A percentile compares a stretch with the other conserved stretches of the same genome.
phyloP scores from a whole-genome alignment of 2,329 filamentous ascomycete species.

The Hymenoscyphus occultus region DNA sequence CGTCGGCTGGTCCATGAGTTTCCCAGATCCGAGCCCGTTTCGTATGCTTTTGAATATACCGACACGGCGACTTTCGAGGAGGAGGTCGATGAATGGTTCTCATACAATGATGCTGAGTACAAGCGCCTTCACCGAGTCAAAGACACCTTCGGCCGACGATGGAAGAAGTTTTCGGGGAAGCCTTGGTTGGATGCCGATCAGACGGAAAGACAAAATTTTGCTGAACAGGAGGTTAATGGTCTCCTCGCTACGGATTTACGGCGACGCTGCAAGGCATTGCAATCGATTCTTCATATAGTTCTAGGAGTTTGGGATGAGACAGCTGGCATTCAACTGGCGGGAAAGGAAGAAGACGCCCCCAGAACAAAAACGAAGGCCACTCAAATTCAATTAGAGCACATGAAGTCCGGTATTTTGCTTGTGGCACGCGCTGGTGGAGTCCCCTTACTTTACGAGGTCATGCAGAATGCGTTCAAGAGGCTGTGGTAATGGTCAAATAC shows the following conservation, averaged over 20 bases:
- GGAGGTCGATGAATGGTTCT: slow-evolving; percentile 97
- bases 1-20: slow-evolving; percentile 71
- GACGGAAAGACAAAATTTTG: slow-evolving; percentile 54
- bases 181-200: slow-evolving; percentile 66
- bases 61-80: slow-evolving; percentile 74
- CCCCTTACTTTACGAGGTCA: slow-evolving; percentile 29
- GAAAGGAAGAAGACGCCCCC: slow-evolving; percentile 43
- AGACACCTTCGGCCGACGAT: slow-evolving; percentile 73
- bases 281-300: slow-evolving; percentile 58
- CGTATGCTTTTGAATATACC: slow-evolving; percentile 83
- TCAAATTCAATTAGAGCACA: slow-evolving; percentile 55
- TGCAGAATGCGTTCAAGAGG: slow-evolving; percentile 33
- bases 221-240: slow-evolving; percentile 50
- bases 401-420: slow-evolving; percentile 52
- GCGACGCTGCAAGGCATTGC: slow-evolving; percentile 52
- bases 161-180: slow-evolving; percentile 53
- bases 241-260: slow-evolving; percentile 47
- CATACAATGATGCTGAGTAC: slow-evolving; percentile 84
- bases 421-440: slow-evolving; percentile 47
- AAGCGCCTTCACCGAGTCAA: slow-evolving; percentile 73
- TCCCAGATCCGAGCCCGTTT: slow-evolving; percentile 63
- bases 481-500: slow-evolving; percentile 34
- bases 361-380: slow-evolving; percentile 50
- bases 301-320: slow-evolving; percentile 70
- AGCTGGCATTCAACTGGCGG: slow-evolving; percentile 45